Evolutionary conservation across 1,284 basidiomycete genomes (phyloP), one percentile per base, ranked within the genome.

Genomic region (Trametes polyzona): DNA sequence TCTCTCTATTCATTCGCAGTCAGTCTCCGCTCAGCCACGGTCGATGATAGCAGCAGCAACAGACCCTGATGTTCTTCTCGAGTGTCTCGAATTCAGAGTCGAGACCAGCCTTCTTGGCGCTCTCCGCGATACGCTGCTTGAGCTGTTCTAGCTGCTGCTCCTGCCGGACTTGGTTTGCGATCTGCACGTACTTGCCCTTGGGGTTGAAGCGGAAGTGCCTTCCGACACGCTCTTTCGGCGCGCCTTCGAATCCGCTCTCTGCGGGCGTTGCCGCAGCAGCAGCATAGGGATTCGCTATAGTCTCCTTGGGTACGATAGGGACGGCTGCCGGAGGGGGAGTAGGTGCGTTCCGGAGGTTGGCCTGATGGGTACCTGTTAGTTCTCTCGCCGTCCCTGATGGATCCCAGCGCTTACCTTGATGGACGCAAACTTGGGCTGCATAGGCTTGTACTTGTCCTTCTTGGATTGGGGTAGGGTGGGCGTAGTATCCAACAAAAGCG

Each of bases 371-470:
- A 14, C 57, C 37, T 47, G 23, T 51, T 40, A 30, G 46, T 21
- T 51, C 4, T 16, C 19, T 57, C 17, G 30, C 23, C n/a, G n/a
- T n/a, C n/a, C 59, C n/a, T 16, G 23, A 23, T 30, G 43, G 12
- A 21, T 55, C 3, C 9, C 10, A 24, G 32, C 42, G 21, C 37
- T 47, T 23, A 87, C 90, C 78, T 90, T 95, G 73, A 96, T 95
- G 4, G 93, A 93, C 0, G 94, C 91, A 72, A 97, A 98, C 73
- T 97, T 98, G 52, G 95, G 95, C 62, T 95, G 93, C 94, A 97
- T 97, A 8, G 95, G 93, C 71, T 95, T 96, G 76, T 96, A 96
- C 57, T 90, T 78, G 69, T 95, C 92, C 71, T 94, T 95, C 74
- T 91, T 93, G 30, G 86, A 87, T 69, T 90, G 88, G 0, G 85